Evolutionary conservation across 768 basidiomycete species (phyloP).

Genomic region (Amyloporia xantha): DNA sequence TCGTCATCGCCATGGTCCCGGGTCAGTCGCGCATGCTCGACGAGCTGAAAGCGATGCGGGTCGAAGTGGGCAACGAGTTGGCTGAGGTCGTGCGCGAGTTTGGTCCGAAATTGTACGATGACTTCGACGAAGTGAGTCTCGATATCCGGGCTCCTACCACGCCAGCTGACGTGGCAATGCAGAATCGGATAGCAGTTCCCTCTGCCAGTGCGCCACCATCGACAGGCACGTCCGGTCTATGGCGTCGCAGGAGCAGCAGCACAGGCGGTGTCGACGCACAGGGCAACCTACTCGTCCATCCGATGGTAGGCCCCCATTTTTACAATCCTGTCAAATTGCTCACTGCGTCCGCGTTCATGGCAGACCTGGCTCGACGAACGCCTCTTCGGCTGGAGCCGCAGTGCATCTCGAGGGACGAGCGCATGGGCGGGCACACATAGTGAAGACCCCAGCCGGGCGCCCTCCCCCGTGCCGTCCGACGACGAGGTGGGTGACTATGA

Average conservation of each 20-base stretch:
- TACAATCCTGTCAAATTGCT: constrained; percentile 1
- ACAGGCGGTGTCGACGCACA: constrained; percentile 78
- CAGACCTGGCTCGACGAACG: constrained; percentile 89
- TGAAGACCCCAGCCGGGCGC: constrained; percentile 55
- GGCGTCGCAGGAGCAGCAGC: constrained; percentile 65
- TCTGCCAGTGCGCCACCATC: constrained; percentile 80
- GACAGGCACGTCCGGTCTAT: constrained; percentile 62
- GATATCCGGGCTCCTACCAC: background rate
- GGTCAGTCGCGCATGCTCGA: constrained; percentile 81
- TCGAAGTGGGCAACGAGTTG: constrained; percentile 76
- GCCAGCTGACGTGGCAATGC: background rate
- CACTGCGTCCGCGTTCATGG: background rate
- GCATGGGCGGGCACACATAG: constrained; percentile 70
- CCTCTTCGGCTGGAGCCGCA: constrained; percentile 86
- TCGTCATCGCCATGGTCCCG: constrained; percentile 81
- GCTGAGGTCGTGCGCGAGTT: constrained; percentile 80
- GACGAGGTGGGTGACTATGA: constrained; percentile 94
- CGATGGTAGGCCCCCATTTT: constrained; percentile 49
- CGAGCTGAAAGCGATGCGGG: constrained; percentile 65
- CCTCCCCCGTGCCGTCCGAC: constrained; percentile 75
- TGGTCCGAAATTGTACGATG: constrained; percentile 79
- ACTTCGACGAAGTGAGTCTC: constrained; percentile 68
- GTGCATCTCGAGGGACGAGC: constrained; percentile 58
- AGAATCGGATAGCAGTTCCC: constrained; percentile 78
- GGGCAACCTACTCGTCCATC: constrained; percentile 78